Evolutionary conservation across 2,329 filamentous ascomycete species (phyloP), one percentile per base, ranked within the genome.

Genomic region (Tolypocladium cylindrosporum): DNA sequence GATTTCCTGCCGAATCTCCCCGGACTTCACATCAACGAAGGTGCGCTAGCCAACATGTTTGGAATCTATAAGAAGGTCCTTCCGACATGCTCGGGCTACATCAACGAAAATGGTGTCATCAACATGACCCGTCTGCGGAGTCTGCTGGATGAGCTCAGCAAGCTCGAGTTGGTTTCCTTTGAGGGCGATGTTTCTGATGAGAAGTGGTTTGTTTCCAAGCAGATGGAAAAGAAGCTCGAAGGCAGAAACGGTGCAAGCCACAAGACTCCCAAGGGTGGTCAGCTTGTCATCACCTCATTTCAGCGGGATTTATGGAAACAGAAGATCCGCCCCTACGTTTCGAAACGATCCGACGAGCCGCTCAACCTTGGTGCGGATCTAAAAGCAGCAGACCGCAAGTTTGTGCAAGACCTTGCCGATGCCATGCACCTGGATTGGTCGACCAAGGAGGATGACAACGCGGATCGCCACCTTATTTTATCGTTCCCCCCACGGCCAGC

Each of bases 1-100:
- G 94, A 99, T 82, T 99, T 99, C 77, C 82, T 99, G 72, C 94
- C 94, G 3, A 97, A 99, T 74, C 80, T 99, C 59, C 95, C 95
- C 6, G 90, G 95, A 68, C 76, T 99, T 63, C 94, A 99, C 74
- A 99, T 99, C 74, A 99, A 99, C 73, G 95, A 99, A 74, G 95
- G 94, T 63, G 94, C 95, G 27, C 77, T 99, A 72, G 90, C 93
- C 31, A 87, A 94, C 69, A 99, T 99, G 94, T 99, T 99, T 73
- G 88, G 89, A 69, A 86, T 96, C 60, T 99, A 99, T 80, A 97
- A 97, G 74, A 82, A 88, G 54, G 86, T 96, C 42, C 78, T 99
- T 60, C 92, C 92, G 9, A 86, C 88, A 69, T 88, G 91, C 67
- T 89, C 90, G 58, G 94, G 94, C 6, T 99, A 97, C 72, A 93